Percentiles rank a stretch among this genome's conserved stretches.
Evolutionary conservation across 2,329 filamentous ascomycete species (phyloP).

Genomic region (Colletotrichum gigasporum): DNA sequence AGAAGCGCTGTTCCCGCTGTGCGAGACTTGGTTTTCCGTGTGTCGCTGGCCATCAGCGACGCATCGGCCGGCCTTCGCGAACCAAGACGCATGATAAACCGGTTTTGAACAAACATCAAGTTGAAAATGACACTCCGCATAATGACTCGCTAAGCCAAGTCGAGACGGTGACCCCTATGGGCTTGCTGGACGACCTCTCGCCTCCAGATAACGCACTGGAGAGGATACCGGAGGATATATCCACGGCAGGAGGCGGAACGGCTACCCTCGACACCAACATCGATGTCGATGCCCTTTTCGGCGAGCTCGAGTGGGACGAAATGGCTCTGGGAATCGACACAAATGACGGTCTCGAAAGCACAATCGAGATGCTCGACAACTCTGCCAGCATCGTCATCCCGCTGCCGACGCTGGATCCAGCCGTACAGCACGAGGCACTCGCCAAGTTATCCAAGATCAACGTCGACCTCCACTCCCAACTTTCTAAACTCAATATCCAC

Average conservation of each 20-base stretch:
- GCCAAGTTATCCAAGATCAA: constrained; percentile 35
- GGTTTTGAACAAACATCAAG: background rate
- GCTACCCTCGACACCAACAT: too few species aligned
- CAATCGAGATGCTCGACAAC: background rate
- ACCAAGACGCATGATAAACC: background rate
- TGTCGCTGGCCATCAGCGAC: constrained; percentile 40
- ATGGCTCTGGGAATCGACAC: too few species aligned
- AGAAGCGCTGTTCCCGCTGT: constrained; percentile 40
- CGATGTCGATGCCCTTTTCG: background rate
- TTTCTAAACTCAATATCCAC: background rate
- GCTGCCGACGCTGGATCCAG: background rate
- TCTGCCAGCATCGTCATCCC: background rate
- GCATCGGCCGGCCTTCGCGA: constrained; percentile 41
- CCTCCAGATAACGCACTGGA: too few species aligned
- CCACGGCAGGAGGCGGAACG: too few species aligned
- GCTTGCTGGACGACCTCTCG: too few species aligned
- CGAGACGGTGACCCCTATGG: too few species aligned
- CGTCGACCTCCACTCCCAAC: constrained; percentile 31
- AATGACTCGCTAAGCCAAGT: background rate
- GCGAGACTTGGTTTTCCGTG: constrained; percentile 40
- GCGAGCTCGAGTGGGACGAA: background rate
- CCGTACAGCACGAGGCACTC: background rate
- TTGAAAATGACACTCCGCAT: background rate
- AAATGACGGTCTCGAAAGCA: background rate
- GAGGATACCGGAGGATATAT: too few species aligned